Percentiles rank a stretch among this genome's conserved stretches.
Conservation (phyloP, 768 basidiomycete species). For the Suillus placidus region DNA sequence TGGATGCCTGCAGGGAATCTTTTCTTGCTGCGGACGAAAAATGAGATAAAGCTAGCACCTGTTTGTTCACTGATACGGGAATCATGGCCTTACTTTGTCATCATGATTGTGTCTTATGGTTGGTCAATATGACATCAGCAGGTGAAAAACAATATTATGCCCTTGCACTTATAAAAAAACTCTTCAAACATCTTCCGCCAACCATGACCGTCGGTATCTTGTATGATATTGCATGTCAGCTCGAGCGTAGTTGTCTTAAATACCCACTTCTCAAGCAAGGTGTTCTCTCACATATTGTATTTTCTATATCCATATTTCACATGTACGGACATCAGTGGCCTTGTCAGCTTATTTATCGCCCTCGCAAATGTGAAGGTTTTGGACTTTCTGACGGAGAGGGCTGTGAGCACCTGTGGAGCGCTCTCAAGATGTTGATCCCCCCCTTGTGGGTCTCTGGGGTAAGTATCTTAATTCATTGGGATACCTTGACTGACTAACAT, state of each 20-base stretch:
- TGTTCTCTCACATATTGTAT: conserved; percentile 16
- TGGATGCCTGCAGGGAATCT: conserved; percentile 36
- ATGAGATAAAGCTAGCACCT: conserved; percentile 17
- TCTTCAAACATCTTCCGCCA: conserved; percentile 8
- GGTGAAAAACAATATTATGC: conserved; percentile 20
- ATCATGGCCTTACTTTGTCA: conserved; percentile 13
- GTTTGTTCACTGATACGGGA: conserved; percentile 1
- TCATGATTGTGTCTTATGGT: conserved; percentile 12
- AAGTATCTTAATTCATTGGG: too few species aligned
- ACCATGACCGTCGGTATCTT: background rate
- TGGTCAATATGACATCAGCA: conserved; percentile 17
- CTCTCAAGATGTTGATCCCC: too few species aligned
- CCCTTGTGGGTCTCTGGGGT: too few species aligned
- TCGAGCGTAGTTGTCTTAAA: background rate
- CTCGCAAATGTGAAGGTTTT: too few species aligned
- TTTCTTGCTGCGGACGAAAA: conserved; percentile 22
- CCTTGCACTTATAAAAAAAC: conserved; percentile 8
- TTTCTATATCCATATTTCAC: conserved; percentile 36
- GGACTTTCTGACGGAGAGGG: too few species aligned
- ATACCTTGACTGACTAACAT: too few species aligned
- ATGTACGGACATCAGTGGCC: conserved; percentile 36
- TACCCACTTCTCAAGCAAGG: background rate
- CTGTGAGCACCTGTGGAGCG: too few species aligned
- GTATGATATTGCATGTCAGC: conserved; percentile 5
- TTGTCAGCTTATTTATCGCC: conserved; percentile 29